Conservation (phyloP, 2,329 filamentous ascomycete genomes). For the Aspergillus pseudoterreus region DNA sequence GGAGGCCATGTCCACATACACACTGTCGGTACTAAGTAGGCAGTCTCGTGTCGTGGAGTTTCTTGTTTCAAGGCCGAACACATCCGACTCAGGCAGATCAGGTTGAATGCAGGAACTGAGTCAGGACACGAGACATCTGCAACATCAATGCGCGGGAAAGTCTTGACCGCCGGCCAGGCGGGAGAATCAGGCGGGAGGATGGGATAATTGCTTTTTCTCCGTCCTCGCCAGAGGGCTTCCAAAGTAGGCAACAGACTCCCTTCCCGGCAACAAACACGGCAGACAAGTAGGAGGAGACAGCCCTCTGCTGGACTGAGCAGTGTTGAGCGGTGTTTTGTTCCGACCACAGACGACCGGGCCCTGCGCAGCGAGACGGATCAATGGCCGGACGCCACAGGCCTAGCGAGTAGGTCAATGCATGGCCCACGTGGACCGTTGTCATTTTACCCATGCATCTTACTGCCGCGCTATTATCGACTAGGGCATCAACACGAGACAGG, state of each 20-base stretch:
- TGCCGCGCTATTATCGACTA: background rate
- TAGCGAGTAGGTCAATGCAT: constrained; percentile 13
- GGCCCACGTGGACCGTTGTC: constrained; percentile 14
- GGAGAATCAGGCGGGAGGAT: too few relatives aligned
- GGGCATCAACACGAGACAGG: background rate
- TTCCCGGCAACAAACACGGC: background rate
- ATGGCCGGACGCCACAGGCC: background rate
- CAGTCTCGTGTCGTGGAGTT: background rate
- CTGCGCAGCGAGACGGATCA: too few relatives aligned
- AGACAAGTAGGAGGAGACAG: too few relatives aligned
- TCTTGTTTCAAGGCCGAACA: background rate
- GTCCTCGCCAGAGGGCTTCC: background rate
- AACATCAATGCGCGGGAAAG: too few relatives aligned
- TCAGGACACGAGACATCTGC: background rate
- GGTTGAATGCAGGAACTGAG: background rate
- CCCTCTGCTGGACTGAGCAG: too few relatives aligned
- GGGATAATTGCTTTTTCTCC: too few relatives aligned
- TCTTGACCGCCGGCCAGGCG: too few relatives aligned
- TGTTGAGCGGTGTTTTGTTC: background rate
- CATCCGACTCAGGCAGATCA: background rate
- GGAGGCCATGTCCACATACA: background rate
- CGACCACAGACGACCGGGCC: too few relatives aligned
- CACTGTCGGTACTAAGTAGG: background rate
- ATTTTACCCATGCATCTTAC: constrained; percentile 1
- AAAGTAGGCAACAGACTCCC: background rate